A percentile compares a stretch with the other conserved stretches of the same genome.
phyloP scores from a whole-genome alignment of 129 eudicot genomes.

The Escallonia herrerae region DNA sequence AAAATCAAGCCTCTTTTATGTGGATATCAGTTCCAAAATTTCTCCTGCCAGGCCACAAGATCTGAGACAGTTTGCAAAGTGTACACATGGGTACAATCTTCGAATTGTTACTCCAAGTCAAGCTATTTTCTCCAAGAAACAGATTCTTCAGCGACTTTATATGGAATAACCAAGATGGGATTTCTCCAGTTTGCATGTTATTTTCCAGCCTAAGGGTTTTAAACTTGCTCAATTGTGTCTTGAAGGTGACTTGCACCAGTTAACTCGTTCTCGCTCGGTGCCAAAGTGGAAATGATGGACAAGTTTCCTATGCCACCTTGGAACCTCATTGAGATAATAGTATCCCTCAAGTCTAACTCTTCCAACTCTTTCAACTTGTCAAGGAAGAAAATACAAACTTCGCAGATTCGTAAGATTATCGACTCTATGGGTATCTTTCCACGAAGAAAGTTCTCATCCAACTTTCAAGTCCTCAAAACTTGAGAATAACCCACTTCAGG shows the following conservation, averaged over 20 bases:
- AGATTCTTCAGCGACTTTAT: background rate
- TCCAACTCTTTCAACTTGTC: slow-evolving; percentile 1
- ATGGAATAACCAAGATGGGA: slow-evolving; percentile 16
- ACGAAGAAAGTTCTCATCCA: slow-evolving; percentile 2
- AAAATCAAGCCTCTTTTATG: background rate
- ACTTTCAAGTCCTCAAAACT: background rate
- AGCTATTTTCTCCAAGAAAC: slow-evolving; percentile 13
- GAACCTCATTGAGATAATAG: slow-evolving; percentile 3
- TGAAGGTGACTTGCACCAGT: slow-evolving; percentile 12
- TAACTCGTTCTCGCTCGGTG: slow-evolving; percentile 9
- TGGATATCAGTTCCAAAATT: background rate
- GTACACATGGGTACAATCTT: slow-evolving; percentile 13
- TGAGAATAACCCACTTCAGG: slow-evolving; percentile 2
- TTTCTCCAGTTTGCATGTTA: slow-evolving; percentile 13
- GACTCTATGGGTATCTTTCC: slow-evolving; percentile 11
- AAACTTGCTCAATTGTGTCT: slow-evolving; percentile 5
- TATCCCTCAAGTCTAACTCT: slow-evolving; percentile 7
- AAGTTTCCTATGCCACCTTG: slow-evolving; percentile 8
- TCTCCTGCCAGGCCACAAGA: background rate
- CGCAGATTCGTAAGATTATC: slow-evolving; percentile 13
- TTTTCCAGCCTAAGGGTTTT: slow-evolving; percentile 4
- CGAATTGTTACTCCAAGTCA: slow-evolving; percentile 1
- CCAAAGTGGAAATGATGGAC: slow-evolving; percentile 11
- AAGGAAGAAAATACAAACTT: background rate
- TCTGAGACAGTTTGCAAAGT: background rate